Evolutionary conservation across 805 yeast genomes (phyloP).

Genomic region (Scheffersomyces ergatensis): DNA sequence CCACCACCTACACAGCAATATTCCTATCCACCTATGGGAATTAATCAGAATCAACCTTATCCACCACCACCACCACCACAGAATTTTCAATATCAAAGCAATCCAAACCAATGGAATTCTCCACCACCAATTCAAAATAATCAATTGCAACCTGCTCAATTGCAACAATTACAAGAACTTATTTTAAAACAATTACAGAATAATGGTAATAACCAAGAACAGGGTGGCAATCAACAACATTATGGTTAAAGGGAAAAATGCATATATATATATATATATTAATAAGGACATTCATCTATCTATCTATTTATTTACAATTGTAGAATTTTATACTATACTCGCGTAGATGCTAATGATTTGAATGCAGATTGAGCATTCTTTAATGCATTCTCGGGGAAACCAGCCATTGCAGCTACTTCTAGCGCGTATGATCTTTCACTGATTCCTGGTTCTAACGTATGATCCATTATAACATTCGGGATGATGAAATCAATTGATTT

Average conservation of each 20-base stretch:
- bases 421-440: conserved; percentile 74
- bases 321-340: too few relatives aligned
- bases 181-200: conserved; percentile 15
- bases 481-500: not conserved
- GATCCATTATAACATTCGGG: conserved; percentile 44
- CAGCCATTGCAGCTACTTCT: conserved; percentile 74
- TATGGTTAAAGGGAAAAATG: not conserved
- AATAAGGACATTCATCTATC: too few relatives aligned
- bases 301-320: too few relatives aligned
- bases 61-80: conserved; percentile 5
- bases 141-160: conserved; percentile 9
- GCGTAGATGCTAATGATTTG: conserved; percentile 4
- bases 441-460: conserved; percentile 63
- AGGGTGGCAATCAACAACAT: conserved; percentile 1
- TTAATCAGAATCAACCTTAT: not conserved
- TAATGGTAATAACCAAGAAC: conserved; percentile 5
- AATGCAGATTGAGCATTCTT: conserved; percentile 42
- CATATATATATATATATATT: too few relatives aligned
- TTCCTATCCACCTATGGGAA: not conserved
- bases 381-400: conserved; percentile 65
- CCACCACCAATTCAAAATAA: conserved; percentile 1
- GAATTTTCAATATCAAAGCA: conserved; percentile 14
- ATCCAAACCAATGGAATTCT: conserved; percentile 23
- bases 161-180: conserved; percentile 7
- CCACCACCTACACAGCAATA: conserved; percentile 5